phyloP scores from a whole-genome alignment of 495 filamentous ascomycete species.

The Apodospora peruviana region DNA sequence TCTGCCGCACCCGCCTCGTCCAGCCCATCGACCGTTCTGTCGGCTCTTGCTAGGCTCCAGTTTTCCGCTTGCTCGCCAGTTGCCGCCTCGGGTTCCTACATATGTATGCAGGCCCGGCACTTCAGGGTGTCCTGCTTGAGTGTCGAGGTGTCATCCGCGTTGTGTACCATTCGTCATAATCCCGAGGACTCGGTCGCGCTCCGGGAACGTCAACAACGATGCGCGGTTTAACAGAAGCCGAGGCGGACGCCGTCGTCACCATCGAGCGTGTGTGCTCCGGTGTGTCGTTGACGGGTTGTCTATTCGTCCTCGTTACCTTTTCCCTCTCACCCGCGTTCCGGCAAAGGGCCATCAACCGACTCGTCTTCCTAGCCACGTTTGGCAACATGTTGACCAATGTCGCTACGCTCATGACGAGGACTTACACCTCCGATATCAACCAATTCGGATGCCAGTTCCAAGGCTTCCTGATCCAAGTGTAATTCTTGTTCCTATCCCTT shows the following conservation, averaged over 20 bases:
- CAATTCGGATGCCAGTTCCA: constrained; percentile 68
- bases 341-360: constrained; percentile 72
- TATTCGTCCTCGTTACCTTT: constrained; percentile 72
- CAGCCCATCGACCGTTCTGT: too few species aligned
- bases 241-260: constrained; percentile 43
- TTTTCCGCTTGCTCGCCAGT: not conserved
- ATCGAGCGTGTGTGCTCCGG: constrained; percentile 64
- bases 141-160: not conserved
- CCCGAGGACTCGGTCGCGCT: not conserved
- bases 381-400: constrained; percentile 79
- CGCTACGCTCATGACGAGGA: constrained; percentile 65
- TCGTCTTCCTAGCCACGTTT: constrained; percentile 80
- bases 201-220: constrained; percentile 2
- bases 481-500: constrained; percentile 12
- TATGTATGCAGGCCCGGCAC: not conserved
- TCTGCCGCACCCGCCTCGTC: too few species aligned
- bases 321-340: constrained; percentile 53
- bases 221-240: constrained; percentile 2
- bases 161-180: not conserved
- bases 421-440: constrained; percentile 40
- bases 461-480: constrained; percentile 69
- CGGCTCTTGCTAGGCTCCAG: not conserved
- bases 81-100: not conserved
- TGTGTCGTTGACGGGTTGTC: constrained; percentile 65
- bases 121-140: not conserved